Evolutionary conservation across 169 alveolate genomes (phyloP).

Genomic region (Prorocentrum cordatum): DNA sequence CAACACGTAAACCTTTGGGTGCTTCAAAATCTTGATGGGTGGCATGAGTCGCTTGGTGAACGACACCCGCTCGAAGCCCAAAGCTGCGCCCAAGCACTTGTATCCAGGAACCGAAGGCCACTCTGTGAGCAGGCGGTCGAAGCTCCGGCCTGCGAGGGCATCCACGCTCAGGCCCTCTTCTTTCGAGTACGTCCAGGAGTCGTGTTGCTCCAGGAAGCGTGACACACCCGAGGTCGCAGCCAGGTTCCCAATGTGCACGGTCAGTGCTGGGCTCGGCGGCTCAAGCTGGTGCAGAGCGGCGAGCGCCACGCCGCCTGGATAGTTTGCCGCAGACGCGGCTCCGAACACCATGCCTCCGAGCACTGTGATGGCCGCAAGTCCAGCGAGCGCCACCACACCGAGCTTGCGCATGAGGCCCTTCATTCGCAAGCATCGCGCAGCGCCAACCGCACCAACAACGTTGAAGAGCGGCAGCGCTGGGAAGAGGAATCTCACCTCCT

Average conservation of each 20-base stretch:
- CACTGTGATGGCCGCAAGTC: not conserved
- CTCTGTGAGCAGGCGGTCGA: conserved; percentile 13
- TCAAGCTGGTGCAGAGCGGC: conserved; percentile 14
- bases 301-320: conserved; percentile 37
- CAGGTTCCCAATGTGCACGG: conserved; percentile 28
- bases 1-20: not conserved
- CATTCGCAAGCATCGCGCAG: not conserved
- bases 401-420: not conserved
- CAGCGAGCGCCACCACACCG: not conserved
- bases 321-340: not conserved
- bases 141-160: not conserved
- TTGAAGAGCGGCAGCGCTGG: conserved; percentile 27
- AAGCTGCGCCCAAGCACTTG: not conserved
- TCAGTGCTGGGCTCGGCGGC: not conserved
- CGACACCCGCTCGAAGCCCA: not conserved
- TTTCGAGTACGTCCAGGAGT: conserved; percentile 29
- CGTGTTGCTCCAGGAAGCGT: conserved; percentile 15
- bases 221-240: conserved; percentile 59
- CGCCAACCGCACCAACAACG: conserved; percentile 1
- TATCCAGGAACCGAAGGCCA: conserved; percentile 28
- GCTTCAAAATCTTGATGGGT: not conserved
- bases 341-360: not conserved
- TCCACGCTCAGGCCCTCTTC: conserved; percentile 2
- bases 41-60: not conserved
- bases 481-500: conserved; percentile 55